These are phyloP conservation scores for Aspergillus asperescens DNA, from an alignment of 495 filamentous ascomycete species.

Conservation along the genomic window DNA sequence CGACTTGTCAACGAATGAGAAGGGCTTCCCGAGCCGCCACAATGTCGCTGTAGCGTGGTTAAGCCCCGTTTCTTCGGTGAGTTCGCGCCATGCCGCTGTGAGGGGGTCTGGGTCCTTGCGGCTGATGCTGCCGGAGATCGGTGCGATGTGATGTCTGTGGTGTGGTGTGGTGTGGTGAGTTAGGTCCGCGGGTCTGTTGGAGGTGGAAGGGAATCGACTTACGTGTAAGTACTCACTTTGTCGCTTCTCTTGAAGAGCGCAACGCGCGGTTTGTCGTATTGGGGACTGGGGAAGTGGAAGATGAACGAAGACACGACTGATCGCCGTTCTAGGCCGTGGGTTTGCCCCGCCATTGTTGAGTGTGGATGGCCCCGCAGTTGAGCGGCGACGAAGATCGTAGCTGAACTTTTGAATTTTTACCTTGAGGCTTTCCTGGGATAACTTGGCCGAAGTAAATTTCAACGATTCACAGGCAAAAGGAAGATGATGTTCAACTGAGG, in stretches of 20 bases:
- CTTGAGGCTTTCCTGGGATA: no score
- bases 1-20: slow-evolving; percentile 48
- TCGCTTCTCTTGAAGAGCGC: slow-evolving; percentile 55
- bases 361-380: background rate
- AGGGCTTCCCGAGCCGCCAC: slow-evolving; percentile 54
- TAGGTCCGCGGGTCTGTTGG: no score
- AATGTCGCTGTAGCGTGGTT: slow-evolving; percentile 40
- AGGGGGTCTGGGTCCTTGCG: slow-evolving; percentile 44
- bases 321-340: slow-evolving; percentile 28
- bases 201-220: slow-evolving; percentile 1
- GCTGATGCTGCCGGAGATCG: slow-evolving; percentile 58
- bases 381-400: background rate
- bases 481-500: no score
- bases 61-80: slow-evolving; percentile 58
- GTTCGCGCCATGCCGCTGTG: slow-evolving; percentile 55
- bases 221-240: slow-evolving; percentile 54
- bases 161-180: background rate
- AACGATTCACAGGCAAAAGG: no score
- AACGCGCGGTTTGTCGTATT: slow-evolving; percentile 31
- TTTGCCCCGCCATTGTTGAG: slow-evolving; percentile 6
- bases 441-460: no score
- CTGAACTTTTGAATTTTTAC: background rate
- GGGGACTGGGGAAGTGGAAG: slow-evolving; percentile 35
- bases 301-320: slow-evolving; percentile 54
- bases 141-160: slow-evolving; percentile 47